Percentiles rank a stretch among this genome's conserved stretches.
phyloP scores from a whole-genome alignment of 83 land plant genomes.

The Picea abies region DNA sequence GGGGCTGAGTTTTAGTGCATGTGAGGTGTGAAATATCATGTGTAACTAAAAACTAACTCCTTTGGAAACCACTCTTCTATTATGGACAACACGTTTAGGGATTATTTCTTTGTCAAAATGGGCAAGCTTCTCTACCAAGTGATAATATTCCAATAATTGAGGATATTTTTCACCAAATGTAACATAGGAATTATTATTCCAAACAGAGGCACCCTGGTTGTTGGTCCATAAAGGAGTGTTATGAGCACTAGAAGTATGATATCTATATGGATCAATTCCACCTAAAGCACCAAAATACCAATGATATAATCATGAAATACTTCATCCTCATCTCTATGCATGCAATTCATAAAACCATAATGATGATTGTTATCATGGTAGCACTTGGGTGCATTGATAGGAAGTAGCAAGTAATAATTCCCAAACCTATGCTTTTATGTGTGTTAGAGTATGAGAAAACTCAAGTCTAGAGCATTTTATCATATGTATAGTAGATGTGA shows the following conservation, averaged over 20 bases:
- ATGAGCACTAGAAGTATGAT: constrained; percentile 71
- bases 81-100: constrained; percentile 62
- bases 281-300: no score
- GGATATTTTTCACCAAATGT: constrained; percentile 67
- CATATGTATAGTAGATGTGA: constrained; percentile 81
- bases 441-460: no score
- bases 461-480: constrained; percentile 77
- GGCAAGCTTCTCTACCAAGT: constrained; percentile 54
- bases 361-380: constrained; percentile 79
- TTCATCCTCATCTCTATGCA: constrained; percentile 84
- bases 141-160: constrained; percentile 51
- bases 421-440: constrained; percentile 84
- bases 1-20: no score
- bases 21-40: constrained; percentile 87
- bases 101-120: constrained; percentile 55
- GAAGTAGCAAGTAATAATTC: constrained; percentile 71
- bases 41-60: constrained; percentile 58
- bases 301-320: no score
- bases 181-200: constrained; percentile 82
- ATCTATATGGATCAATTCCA: no score
- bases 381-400: no score
- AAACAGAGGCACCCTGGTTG: constrained; percentile 86
- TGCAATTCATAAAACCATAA: constrained; percentile 81
- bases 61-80: constrained; percentile 48
- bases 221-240: constrained; percentile 77